Evolutionary conservation across 2,329 filamentous ascomycete species (phyloP).

Genomic region (Alternaria alternata): DNA sequence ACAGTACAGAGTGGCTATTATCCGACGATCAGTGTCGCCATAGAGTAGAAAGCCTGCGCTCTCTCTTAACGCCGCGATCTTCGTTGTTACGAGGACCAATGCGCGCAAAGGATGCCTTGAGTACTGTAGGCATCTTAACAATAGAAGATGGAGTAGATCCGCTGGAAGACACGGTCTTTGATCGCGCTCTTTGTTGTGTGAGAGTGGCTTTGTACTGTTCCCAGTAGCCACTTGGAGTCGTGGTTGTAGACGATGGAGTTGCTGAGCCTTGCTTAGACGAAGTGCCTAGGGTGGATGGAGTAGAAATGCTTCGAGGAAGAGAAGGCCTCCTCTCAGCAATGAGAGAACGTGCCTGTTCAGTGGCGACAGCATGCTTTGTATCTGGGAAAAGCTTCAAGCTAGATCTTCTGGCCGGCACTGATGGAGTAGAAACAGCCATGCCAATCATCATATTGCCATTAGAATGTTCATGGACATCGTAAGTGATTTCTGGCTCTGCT

Average conservation of each 20-base stretch:
- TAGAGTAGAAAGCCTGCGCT: conserved; percentile 20
- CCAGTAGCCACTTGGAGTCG: conserved; percentile 18
- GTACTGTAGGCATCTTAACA: conserved; percentile 7
- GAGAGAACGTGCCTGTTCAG: conserved; percentile 3
- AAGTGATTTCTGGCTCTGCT: background rate
- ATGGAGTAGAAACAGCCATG: conserved; percentile 24
- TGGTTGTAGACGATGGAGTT: background rate
- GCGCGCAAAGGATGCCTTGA: conserved; percentile 18
- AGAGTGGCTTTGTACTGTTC: conserved; percentile 22
- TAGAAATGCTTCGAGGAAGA: conserved; percentile 2
- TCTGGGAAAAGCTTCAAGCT: conserved; percentile 2
- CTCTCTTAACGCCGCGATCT: conserved; percentile 19
- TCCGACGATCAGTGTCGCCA: conserved; percentile 16
- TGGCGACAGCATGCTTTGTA: background rate
- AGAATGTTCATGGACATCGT: background rate
- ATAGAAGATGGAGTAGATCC: conserved; percentile 9
- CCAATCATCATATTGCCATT: conserved; percentile 16
- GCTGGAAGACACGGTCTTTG: background rate
- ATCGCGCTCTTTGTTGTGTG: conserved; percentile 16
- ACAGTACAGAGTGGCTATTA: background rate
- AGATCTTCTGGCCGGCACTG: conserved; percentile 13
- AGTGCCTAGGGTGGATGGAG: background rate
- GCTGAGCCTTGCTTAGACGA: conserved; percentile 2
- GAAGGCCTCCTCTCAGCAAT: conserved; percentile 6
- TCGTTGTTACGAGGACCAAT: conserved; percentile 13